These are phyloP conservation scores for Ophiostoma montium DNA, from an alignment of 2,329 filamentous ascomycete species.

Conservation along the genomic window DNA sequence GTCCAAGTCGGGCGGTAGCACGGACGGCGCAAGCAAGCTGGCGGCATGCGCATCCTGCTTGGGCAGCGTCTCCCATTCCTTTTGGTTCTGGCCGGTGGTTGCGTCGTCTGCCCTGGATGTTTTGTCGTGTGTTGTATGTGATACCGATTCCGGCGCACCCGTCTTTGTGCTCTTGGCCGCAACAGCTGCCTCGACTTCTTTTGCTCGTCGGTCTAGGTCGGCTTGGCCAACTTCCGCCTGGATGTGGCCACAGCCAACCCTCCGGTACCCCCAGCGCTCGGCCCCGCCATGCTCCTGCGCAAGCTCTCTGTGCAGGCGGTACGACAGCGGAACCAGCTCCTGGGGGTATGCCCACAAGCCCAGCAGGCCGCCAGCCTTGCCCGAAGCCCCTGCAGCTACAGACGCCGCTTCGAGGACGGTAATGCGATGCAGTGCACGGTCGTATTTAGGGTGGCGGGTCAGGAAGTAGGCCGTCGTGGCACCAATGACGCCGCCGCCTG, in stretches of 20 bases:
- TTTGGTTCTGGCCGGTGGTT: slow-evolving; percentile 14
- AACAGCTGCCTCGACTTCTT: slow-evolving; percentile 15
- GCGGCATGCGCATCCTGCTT: slow-evolving; percentile 40
- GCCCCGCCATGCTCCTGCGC: slow-evolving; percentile 71
- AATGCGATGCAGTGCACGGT: slow-evolving; percentile 60
- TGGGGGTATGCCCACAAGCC: slow-evolving; percentile 84
- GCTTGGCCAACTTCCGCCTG: slow-evolving; percentile 20
- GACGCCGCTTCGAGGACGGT: slow-evolving; percentile 74
- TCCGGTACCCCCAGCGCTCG: slow-evolving; percentile 74
- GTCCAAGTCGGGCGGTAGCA: slow-evolving; percentile 64
- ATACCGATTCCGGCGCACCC: background rate
- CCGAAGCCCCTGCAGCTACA: slow-evolving; percentile 83
- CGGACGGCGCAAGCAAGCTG: slow-evolving; percentile 36
- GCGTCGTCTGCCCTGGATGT: background rate
- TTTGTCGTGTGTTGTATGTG: background rate
- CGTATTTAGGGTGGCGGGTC: slow-evolving; percentile 70
- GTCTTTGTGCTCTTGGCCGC: background rate
- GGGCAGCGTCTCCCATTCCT: slow-evolving; percentile 46
- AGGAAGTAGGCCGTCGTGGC: slow-evolving; percentile 84
- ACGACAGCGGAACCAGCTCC: slow-evolving; percentile 74
- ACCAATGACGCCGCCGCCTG: slow-evolving; percentile 87
- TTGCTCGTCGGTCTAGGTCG: slow-evolving; percentile 6
- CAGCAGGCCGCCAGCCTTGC: slow-evolving; percentile 84
- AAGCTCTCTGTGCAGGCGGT: slow-evolving; percentile 67
- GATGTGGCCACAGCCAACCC: slow-evolving; percentile 56